Base-by-base conservation (phyloP, 169 alveolate species). In the Plasmodium vivax region DNA sequence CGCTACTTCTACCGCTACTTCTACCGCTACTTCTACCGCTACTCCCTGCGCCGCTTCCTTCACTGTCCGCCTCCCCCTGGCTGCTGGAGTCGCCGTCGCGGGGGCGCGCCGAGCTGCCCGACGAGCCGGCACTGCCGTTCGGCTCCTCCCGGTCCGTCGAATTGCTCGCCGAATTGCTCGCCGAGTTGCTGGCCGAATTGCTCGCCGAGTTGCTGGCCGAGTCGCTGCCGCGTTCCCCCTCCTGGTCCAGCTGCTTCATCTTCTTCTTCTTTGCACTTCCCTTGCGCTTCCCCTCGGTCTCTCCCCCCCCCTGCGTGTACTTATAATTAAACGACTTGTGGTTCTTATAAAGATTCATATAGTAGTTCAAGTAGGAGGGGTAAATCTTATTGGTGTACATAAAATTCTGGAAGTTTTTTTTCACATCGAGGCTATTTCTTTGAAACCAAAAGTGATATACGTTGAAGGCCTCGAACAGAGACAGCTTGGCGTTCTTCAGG, bases 371-470 rank as follows among this genome's bases (percentile, higher is more conserved):
- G 51, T 90, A 90, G 19, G 79, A 80, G 19, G 94, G 94, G 54
- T 90, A 90, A 12, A 90, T 90, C 80, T 90, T 90, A 80, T 90
- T 90, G 0, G 94, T 90, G 58, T 90, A 90, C 81, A 90, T 58
- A 58, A 90, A 90, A 58, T 80, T 68, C 68, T 81, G 87, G 36
- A 90, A 79, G 54, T 90, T 80, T 34, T 80, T 79, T 68, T 90
- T 79, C 14, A 90, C 45, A 56, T 90, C 84, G 7, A 68, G 34
- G 74, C 82, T 90, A 79, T 90, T 90, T 80, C 56, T 90, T 80
- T 90, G 83, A 90, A 62, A 80, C 94, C 94, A 90, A 68, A 90
- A 90, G 51, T 90, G 94, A 68, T 90, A 90, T 19, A 90, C 45
- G 27, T 62, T 90, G 73, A 90, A 90, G 9, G 83, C 90, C 12